Conservation (phyloP, 495 filamentous ascomycete species). For the Aspergillus mulundensis region DNA sequence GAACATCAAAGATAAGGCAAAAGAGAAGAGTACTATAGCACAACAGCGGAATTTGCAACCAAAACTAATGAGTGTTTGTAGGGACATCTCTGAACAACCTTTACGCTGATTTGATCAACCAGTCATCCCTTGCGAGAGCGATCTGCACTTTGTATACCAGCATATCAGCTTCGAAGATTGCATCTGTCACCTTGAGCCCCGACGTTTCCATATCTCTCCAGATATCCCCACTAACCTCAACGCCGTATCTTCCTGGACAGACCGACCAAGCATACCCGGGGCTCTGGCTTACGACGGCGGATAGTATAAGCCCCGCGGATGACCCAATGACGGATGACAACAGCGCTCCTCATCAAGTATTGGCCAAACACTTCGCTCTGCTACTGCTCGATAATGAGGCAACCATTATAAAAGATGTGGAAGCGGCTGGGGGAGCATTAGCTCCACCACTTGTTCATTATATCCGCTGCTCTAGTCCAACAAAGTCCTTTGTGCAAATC, state of each 20-base stretch:
- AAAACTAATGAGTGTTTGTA: conserved; percentile 15
- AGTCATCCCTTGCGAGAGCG: conserved; percentile 76
- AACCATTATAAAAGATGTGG: conserved; percentile 77
- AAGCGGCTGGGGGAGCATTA: conserved; percentile 66
- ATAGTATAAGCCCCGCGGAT: conserved; percentile 62
- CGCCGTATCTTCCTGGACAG: conserved; percentile 64
- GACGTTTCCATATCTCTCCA: conserved; percentile 72
- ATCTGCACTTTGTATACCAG: conserved; percentile 76
- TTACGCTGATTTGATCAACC: conserved; percentile 59
- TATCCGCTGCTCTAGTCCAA: conserved; percentile 77
- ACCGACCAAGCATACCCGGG: conserved; percentile 63
- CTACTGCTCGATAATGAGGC: conserved; percentile 81
- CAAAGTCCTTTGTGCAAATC: conserved; percentile 79
- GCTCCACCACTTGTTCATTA: conserved; percentile 74
- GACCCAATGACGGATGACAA: conserved; percentile 56
- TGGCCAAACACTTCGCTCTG: conserved; percentile 82
- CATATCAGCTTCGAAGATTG: conserved; percentile 79
- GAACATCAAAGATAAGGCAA: conserved; percentile 69
- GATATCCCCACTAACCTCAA: conserved; percentile 75
- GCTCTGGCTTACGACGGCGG: conserved; percentile 80
- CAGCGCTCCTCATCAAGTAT: conserved; percentile 47
- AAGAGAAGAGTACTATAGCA: conserved; percentile 60
- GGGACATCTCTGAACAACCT: conserved; percentile 37
- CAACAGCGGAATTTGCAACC: neutral
- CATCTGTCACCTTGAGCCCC: conserved; percentile 58